Evolutionary conservation across 805 yeast genomes (phyloP).

Genomic region (Scheffersomyces amazonensis): DNA sequence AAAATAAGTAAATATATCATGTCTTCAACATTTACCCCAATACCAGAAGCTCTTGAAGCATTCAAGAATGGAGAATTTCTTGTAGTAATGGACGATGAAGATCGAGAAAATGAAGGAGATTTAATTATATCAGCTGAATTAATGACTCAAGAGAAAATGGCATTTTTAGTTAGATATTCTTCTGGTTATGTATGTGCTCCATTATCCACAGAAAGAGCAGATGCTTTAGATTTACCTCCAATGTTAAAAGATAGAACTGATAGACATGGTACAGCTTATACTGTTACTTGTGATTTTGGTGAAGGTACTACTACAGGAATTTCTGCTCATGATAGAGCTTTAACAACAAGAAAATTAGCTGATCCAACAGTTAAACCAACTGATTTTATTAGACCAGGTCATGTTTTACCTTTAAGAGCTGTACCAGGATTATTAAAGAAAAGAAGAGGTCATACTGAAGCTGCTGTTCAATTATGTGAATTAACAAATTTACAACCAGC

Average conservation of each 20-base stretch:
- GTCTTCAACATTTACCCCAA: slow-evolving; percentile 24
- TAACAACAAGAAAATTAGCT: slow-evolving; percentile 75
- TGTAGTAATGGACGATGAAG: slow-evolving; percentile 95
- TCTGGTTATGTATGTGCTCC: slow-evolving; percentile 96
- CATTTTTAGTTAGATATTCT: slow-evolving; percentile 82
- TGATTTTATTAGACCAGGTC: slow-evolving; percentile 91
- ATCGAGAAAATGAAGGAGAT: slow-evolving; percentile 97
- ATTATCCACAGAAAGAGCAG: slow-evolving; percentile 72
- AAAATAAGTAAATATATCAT: too few relatives aligned
- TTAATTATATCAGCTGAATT: slow-evolving; percentile 87
- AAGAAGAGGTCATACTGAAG: slow-evolving; percentile 97
- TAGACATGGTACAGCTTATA: slow-evolving; percentile 95
- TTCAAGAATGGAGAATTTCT: slow-evolving; percentile 77
- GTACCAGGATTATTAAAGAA: slow-evolving; percentile 74
- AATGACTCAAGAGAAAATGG: slow-evolving; percentile 83
- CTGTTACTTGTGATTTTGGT: slow-evolving; percentile 82
- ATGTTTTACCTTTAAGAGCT: slow-evolving; percentile 88
- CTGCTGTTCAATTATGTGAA: slow-evolving; percentile 83
- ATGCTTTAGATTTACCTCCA: slow-evolving; percentile 71
- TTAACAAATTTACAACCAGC: slow-evolving; percentile 80
- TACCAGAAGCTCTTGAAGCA: slow-evolving; percentile 71
- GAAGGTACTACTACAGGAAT: slow-evolving; percentile 97
- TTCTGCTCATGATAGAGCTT: slow-evolving; percentile 88
- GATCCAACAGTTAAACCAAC: slow-evolving; percentile 50
- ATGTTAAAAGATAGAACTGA: slow-evolving; percentile 67